Percentiles rank a stretch among this genome's conserved stretches.
phyloP scores from a whole-genome alignment of 345 rosid genomes.

The Hevea brasiliensis region DNA sequence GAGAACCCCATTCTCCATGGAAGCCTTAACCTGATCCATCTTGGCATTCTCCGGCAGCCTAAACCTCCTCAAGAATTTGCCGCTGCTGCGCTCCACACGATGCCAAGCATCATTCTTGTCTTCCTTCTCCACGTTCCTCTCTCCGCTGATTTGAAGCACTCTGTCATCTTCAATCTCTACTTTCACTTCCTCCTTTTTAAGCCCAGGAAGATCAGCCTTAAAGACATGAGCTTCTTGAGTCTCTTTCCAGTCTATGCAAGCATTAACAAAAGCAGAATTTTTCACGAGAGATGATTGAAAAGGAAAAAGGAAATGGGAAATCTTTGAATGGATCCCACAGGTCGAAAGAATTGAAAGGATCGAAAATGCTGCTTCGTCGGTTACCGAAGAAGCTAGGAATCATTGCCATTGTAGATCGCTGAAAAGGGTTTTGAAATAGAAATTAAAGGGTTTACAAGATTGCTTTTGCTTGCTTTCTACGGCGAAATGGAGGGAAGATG shows the following conservation, averaged over 20 bases:
- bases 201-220: slow-evolving; percentile 19
- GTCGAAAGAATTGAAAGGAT: neutral
- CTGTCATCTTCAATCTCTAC: slow-evolving; percentile 17
- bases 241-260: slow-evolving; percentile 14
- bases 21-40: slow-evolving; percentile 6
- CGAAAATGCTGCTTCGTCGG: neutral
- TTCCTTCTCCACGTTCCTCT: slow-evolving; percentile 11
- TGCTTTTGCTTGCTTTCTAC: neutral
- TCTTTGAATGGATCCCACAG: slow-evolving; percentile 14
- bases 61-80: slow-evolving; percentile 18
- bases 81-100: slow-evolving; percentile 12
- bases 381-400: slow-evolving; percentile 6
- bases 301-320: neutral
- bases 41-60: slow-evolving; percentile 17
- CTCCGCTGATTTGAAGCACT: neutral
- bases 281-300: neutral
- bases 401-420: neutral
- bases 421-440: neutral
- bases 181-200: slow-evolving; percentile 18
- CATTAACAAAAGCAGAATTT: neutral
- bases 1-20: slow-evolving; percentile 19
- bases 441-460: neutral
- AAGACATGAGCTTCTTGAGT: slow-evolving; percentile 15
- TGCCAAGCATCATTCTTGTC: slow-evolving; percentile 14
- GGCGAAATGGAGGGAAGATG: neutral